Base-by-base conservation (phyloP, 441 rosid species). In the Iberis amara region DNA sequence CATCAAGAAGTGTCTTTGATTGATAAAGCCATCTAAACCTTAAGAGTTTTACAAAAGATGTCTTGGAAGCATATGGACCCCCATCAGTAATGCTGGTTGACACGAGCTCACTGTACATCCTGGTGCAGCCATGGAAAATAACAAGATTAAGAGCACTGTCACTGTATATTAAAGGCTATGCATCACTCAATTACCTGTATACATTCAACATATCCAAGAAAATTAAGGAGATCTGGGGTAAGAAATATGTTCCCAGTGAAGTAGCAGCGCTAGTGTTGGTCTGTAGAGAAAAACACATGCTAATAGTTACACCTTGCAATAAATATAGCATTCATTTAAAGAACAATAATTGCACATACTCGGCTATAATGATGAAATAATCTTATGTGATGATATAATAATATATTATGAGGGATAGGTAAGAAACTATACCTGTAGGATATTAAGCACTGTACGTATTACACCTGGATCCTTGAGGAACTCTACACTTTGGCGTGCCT, bases 51-150 rank as follows among this genome's bases (percentile, higher is more conserved):
- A 89, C 97, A 72, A 72, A 77, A 5, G 95, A 84, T 65, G 95
- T 76, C 70, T 69, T 82, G 4, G 97, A 86, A 41, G 87, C 94
- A 74, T 40, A 86, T 11, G 95, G 97, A 7, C 94, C 95, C 44
- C 97, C 97, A 61, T 74, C 82, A 1, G 97, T 81, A 61, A 89
- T 86, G 73, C 76, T 84, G 59, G 64, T 79, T 24, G 97, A 89
- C 69, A 89, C 80, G 59, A 89, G 97, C 71, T 89, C 97, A 47
- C 97, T 89, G 74, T 89, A 89, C 97, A 89, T 89, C 73, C 97
- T 89, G 86, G 68, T 38, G 49, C 47, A 70, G 39, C 11, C 3
- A 10, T 8, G 38, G 11, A 33, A 33, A 30, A 33, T 4, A 33
- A 33, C 10, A 31, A 31, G 10, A 7, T 7, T 7, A 10, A 6